Evolutionary conservation across 345 rosid species (phyloP).

Genomic region (Eucalyptus regnans): DNA sequence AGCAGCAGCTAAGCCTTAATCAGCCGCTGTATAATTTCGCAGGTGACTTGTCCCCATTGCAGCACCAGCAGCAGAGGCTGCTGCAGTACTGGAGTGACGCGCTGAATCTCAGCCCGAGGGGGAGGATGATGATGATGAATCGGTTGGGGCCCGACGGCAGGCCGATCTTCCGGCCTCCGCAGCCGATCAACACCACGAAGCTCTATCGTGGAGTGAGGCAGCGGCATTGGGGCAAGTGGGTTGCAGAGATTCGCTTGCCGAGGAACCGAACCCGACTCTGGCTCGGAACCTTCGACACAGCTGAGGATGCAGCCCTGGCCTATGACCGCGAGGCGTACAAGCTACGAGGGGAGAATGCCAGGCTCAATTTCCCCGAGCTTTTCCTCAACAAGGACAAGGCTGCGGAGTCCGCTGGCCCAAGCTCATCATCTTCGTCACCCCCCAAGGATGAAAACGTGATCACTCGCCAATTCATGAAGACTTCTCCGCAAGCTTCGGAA

Average conservation of each 20-base stretch:
- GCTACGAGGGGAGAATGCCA: slow-evolving; percentile 75
- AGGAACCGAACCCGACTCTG: slow-evolving; percentile 86
- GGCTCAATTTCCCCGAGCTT: slow-evolving; percentile 81
- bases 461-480: slow-evolving; percentile 3
- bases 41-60: slow-evolving; percentile 10
- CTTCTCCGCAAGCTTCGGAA: slow-evolving; percentile 6
- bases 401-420: slow-evolving; percentile 7
- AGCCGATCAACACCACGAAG: slow-evolving; percentile 67
- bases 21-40: slow-evolving; percentile 17
- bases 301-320: slow-evolving; percentile 90
- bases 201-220: slow-evolving; percentile 92
- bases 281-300: slow-evolving; percentile 92
- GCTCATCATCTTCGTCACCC: slow-evolving; percentile 3
- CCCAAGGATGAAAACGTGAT: neutral
- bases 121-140: slow-evolving; percentile 72
- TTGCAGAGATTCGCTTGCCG: slow-evolving; percentile 94
- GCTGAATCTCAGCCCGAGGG: slow-evolving; percentile 64
- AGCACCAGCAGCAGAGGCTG: slow-evolving; percentile 38
- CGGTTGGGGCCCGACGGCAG: slow-evolving; percentile 49
- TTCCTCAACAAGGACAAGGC: slow-evolving; percentile 47
- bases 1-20: neutral
- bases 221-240: slow-evolving; percentile 99
- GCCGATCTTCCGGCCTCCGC: slow-evolving; percentile 42
- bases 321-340: slow-evolving; percentile 88
- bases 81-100: slow-evolving; percentile 54